These are phyloP conservation scores for Fagopyrum homotropicum DNA, from an alignment of 148 eudicot species.

Conservation along the genomic window DNA sequence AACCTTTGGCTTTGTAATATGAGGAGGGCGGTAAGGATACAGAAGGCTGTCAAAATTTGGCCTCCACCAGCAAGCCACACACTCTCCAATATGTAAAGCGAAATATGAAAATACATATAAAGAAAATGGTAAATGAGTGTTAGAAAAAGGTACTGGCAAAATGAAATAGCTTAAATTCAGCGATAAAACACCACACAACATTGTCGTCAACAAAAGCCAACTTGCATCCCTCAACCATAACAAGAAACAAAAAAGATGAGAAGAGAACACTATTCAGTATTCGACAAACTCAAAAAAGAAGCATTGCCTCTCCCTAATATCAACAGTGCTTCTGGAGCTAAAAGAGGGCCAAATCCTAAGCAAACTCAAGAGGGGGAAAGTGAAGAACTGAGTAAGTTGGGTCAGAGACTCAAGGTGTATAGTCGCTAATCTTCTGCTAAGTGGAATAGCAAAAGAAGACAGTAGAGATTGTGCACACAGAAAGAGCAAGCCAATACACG, in stretches of 20 bases:
- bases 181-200: not conserved
- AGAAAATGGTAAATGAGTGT: too few relatives aligned
- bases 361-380: too few relatives aligned
- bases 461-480: too few relatives aligned
- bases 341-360: too few relatives aligned
- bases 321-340: too few relatives aligned
- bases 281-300: too few relatives aligned
- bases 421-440: too few relatives aligned
- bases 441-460: not conserved
- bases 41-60: conserved; percentile 63
- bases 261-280: not conserved
- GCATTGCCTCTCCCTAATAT: too few relatives aligned
- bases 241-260: not conserved
- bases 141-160: not conserved
- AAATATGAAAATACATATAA: not conserved
- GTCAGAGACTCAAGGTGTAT: too few relatives aligned
- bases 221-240: not conserved
- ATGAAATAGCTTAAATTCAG: not conserved
- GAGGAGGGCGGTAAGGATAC: conserved; percentile 85
- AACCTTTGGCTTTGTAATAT: conserved; percentile 78
- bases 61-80: conserved; percentile 84
- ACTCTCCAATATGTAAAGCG: conserved; percentile 71
- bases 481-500: too few relatives aligned
- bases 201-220: not conserved
- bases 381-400: too few relatives aligned